phyloP scores from a whole-genome alignment of 257 asterid genomes.

The Solanum sitiens region DNA sequence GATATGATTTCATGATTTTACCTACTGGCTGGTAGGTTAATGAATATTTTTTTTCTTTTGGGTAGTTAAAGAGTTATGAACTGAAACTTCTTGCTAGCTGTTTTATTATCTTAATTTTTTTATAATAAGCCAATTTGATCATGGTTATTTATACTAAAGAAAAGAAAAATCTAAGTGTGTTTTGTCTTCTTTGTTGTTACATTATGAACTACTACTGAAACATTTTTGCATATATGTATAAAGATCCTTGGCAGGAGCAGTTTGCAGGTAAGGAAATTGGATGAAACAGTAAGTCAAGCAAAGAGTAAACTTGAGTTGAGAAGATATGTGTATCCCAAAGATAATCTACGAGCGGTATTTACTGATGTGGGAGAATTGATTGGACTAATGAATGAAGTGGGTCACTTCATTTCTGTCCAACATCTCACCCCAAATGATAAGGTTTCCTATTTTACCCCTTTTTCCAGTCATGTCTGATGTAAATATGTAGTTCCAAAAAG shows the following conservation, averaged over 20 bases:
- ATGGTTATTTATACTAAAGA: neutral
- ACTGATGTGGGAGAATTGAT: neutral
- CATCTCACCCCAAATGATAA: neutral
- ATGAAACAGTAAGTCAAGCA: neutral
- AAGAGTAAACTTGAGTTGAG: neutral
- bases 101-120: too few relatives aligned
- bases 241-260: neutral
- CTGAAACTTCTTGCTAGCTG: neutral
- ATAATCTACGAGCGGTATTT: neutral
- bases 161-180: too few relatives aligned
- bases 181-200: too few relatives aligned
- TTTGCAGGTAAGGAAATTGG: neutral
- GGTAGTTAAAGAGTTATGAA: neutral
- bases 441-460: neutral
- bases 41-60: rapidly evolving
- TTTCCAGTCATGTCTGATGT: too few relatives aligned
- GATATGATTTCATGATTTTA: neutral
- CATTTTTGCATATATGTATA: neutral
- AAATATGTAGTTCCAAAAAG: neutral
- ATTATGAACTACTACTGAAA: neutral
- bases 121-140: neutral
- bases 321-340: neutral
- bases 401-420: neutral
- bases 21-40: neutral
- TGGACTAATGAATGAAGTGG: neutral